Conservation (phyloP, 257 asterid species). For the Solanum bukasovii region DNA sequence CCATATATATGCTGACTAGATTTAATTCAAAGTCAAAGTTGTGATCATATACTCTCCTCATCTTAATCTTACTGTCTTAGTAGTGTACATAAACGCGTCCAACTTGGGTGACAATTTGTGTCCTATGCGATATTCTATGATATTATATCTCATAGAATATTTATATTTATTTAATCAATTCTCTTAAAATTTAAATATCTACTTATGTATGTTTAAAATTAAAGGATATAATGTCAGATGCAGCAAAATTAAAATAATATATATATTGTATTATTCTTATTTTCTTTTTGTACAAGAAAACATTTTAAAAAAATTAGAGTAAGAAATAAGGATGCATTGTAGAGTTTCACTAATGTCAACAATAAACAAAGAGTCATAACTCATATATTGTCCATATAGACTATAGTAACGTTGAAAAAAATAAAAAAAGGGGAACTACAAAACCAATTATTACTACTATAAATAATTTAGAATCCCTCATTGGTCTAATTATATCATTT, state of each 20-base stretch:
- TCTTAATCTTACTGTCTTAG: neutral
- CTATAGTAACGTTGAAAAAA: neutral
- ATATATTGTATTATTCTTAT: too few relatives aligned
- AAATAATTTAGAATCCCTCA: too few relatives aligned
- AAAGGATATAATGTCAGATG: accelerated
- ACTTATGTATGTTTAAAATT: accelerated
- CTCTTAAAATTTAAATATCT: too few relatives aligned
- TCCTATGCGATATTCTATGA: accelerated
- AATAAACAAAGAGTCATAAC: neutral
- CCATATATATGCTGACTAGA: neutral
- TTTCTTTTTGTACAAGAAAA: too few relatives aligned
- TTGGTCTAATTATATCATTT: too few relatives aligned
- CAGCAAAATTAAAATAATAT: too few relatives aligned
- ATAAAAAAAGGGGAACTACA: accelerated
- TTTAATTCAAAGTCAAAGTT: neutral
- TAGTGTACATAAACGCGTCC: neutral
- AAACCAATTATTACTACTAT: too few relatives aligned
- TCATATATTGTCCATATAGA: neutral
- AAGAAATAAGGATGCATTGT: neutral
- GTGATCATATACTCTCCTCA: neutral
- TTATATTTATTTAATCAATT: too few relatives aligned
- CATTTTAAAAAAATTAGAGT: too few relatives aligned
- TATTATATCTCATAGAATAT: too few relatives aligned
- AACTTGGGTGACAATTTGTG: neutral
- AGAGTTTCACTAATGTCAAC: neutral